phyloP scores from a whole-genome alignment of 202 grass and related monocot genomes.

The Musa balbisiana region DNA sequence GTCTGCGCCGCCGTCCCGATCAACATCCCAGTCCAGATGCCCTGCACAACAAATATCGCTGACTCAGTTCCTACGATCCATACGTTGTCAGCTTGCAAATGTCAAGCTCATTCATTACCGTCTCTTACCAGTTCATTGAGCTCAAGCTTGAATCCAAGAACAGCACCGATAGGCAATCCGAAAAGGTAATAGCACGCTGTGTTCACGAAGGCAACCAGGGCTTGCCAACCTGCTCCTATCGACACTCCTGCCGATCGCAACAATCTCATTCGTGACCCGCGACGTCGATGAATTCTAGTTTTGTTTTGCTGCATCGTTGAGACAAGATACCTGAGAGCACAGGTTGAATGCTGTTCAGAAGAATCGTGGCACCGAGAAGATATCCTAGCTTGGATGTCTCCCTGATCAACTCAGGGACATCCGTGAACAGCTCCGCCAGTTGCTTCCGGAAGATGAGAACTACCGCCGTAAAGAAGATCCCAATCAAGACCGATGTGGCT shows the following conservation, averaged over 20 bases:
- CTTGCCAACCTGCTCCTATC: slow-evolving; percentile 21
- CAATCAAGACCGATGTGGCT: slow-evolving; percentile 37
- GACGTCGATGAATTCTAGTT: neutral
- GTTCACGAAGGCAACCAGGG: slow-evolving; percentile 9
- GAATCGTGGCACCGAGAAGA: slow-evolving; percentile 68
- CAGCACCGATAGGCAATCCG: slow-evolving; percentile 9
- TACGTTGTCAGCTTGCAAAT: neutral
- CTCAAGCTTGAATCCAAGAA: slow-evolving; percentile 17
- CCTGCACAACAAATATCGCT: slow-evolving; percentile 29
- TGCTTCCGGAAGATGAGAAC: slow-evolving; percentile 39
- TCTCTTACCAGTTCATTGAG: slow-evolving; percentile 12
- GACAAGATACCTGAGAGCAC: slow-evolving; percentile 69
- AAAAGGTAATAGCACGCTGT: slow-evolving; percentile 16
- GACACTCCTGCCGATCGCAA: slow-evolving; percentile 14
- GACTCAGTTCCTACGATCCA: neutral
- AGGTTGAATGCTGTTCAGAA: slow-evolving; percentile 90
- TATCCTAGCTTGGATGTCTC: slow-evolving; percentile 51
- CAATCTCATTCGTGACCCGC: no score
- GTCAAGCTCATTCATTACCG: neutral
- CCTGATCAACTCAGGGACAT: slow-evolving; percentile 36
- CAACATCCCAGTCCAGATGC: slow-evolving; percentile 89
- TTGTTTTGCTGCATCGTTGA: neutral
- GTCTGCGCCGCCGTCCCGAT: slow-evolving; percentile 78
- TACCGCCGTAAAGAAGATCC: slow-evolving; percentile 37
- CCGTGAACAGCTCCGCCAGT: slow-evolving; percentile 44